Conservation (phyloP, 129 eudicot species). For the Flaveria bidentis region DNA sequence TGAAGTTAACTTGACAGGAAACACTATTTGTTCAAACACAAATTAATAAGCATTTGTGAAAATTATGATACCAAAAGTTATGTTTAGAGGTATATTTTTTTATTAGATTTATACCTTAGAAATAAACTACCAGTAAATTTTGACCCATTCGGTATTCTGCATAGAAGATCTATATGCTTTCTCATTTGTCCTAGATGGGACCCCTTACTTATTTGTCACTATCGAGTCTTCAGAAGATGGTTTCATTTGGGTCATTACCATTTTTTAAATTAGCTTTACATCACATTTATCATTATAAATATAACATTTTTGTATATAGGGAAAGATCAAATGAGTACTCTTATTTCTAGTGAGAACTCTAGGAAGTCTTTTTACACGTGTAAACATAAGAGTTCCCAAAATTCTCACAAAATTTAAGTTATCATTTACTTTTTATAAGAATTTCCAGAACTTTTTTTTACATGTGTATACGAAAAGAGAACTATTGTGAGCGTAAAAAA, state of each 20-base stretch:
- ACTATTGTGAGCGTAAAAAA: too few relatives aligned
- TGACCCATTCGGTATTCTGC: neutral
- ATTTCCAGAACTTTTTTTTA: too few relatives aligned
- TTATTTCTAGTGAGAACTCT: too few relatives aligned
- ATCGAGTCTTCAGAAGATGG: neutral
- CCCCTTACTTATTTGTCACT: neutral
- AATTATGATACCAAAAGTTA: neutral
- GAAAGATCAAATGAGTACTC: too few relatives aligned
- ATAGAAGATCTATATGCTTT: neutral
- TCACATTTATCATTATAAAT: neutral
- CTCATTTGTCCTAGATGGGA: neutral
- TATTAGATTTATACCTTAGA: neutral
- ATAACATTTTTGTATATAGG: neutral
- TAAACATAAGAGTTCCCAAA: too few relatives aligned
- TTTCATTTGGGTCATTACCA: neutral
- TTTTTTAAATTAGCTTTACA: neutral
- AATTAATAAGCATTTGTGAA: neutral
- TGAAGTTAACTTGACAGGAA: conserved; percentile 1
- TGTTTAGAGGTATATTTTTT: neutral
- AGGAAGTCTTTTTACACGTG: too few relatives aligned
- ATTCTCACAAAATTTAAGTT: too few relatives aligned
- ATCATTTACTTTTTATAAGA: too few relatives aligned
- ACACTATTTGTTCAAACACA: neutral
- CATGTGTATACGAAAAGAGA: too few relatives aligned
- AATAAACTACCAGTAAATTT: neutral